Base-by-base conservation (phyloP, 2,329 filamentous ascomycete species). In the Verticillium zaregamsianum region DNA sequence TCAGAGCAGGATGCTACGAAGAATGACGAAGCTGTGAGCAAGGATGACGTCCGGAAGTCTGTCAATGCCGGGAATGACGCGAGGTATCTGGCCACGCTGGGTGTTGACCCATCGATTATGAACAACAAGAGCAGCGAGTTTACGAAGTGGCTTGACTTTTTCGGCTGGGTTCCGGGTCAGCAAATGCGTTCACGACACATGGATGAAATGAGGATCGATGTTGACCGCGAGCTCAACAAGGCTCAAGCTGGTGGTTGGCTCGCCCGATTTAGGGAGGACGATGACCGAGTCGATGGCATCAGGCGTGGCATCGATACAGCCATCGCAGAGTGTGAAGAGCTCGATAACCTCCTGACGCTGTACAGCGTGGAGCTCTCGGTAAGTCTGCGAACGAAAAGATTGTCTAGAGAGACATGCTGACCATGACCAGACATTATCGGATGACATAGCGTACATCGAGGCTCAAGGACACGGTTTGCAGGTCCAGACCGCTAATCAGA, bases 361-460 rank as follows among this genome's bases (percentile, higher is more conserved):
- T 99, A 99, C 75, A 92, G 91, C 56, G 95, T 98, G 31, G 95
- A 99, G 74, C 82, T 99, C 64, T 92, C 92, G 69, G 91, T 94
- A 83, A 80, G 90, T 77, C 20, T 1, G 8, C 5, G 3, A 25
- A 6, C 8, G 8, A n/a, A 5, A 20, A 20, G 1, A 2, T 3
- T 39, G 7, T n/a, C 32, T 17, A 12, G 35, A 31, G 12, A 1
- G 28, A 28, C 28, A 15, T 25, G 11, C 25, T 55, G 12, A 55
- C 54, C 25, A 12, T 5, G 17, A 32, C 28, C 70, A 96, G 90
- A 98, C 93, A 57, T 82, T 99, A 33, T 93, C 93, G 61, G 94
- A 98, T 58, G 95, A 99, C 69, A 96, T 99, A 68, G 89, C 93
- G 3, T 98, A 96, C 72, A 98, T 99, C 66, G 95, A 99, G 78